Evolutionary conservation across 345 rosid genomes (phyloP), one percentile per base, ranked within the genome.

Genomic region (Citrus inodora): DNA sequence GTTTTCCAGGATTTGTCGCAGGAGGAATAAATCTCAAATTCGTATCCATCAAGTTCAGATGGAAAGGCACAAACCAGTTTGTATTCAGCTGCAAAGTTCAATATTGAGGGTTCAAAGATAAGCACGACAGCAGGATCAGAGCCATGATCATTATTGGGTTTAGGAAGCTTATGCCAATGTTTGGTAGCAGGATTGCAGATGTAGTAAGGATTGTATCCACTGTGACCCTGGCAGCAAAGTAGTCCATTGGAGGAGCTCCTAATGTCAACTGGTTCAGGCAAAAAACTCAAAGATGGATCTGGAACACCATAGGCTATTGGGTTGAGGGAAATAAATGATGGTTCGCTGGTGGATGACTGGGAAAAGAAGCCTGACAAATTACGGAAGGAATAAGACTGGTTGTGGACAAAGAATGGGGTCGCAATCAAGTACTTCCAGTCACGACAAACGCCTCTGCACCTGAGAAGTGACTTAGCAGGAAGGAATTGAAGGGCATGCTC

Each of bases 1-100:
- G 71, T 82, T 76, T 78, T 84, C 92, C 90, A 89, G 35, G 83
- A 81, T 64, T 77, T 81, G n/a, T 78, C 71, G 0, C 58, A 70
- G 59, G 90, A 86, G 30, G 89, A 84, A 70, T 86, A 87, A 24
- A 89, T 86, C 66, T 89, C 90, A 73, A 87, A 89, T 82, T 89
- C 88, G 37, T 33, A 67, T 51, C 88, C 89, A 30, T 55, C 87
- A 51, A 85, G 85, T 6, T 85, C 89, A 55, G 89, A 87, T 55
- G 78, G 82, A 63, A 84, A 87, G 40, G 85, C 88, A 80, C 87
- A 84, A 37, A 87, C 64, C 33, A 89, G 78, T 74, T 84, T 84
- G 84, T 80, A 89, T 19, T 86, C 84, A 19, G 85, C 87, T 11
- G 66, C 74, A 42, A 87, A 89, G 38, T 83, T 86, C 60, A 89